These are phyloP conservation scores for Aphanomyces euteiches DNA, from an alignment of 352 stramenopile species.

Conservation along the genomic window DNA sequence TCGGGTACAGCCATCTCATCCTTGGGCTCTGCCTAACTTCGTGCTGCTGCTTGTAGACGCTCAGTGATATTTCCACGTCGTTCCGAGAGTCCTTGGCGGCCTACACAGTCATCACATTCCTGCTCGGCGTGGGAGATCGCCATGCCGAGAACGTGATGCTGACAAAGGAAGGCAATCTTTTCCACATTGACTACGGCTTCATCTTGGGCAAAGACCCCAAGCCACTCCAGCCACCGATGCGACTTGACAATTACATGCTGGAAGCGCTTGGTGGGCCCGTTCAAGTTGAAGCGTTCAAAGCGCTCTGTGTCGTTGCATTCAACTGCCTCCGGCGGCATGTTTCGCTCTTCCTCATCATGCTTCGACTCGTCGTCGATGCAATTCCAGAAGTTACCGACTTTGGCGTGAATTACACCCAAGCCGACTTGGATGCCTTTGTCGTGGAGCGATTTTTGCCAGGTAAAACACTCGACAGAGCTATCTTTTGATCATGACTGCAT, in stretches of 20 bases:
- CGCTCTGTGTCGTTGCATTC: conserved; percentile 82
- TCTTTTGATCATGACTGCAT: neutral
- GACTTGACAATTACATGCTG: conserved; percentile 92
- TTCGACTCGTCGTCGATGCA: conserved; percentile 75
- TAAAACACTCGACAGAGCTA: neutral
- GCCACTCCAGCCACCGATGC: conserved; percentile 95
- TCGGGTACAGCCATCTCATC: conserved; percentile 28
- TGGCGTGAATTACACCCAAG: conserved; percentile 79
- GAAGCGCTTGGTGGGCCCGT: conserved; percentile 75
- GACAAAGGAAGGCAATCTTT: conserved; percentile 93
- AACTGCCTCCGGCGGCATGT: conserved; percentile 83
- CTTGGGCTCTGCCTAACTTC: neutral
- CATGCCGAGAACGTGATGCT: conserved; percentile 99
- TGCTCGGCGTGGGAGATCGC: conserved; percentile 98
- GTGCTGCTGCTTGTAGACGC: conserved; percentile 33
- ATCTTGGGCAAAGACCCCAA: conserved; percentile 98
- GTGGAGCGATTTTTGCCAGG: conserved; percentile 76
- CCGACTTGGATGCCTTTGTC: conserved; percentile 75
- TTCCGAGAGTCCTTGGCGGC: conserved; percentile 92
- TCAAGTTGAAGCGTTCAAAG: conserved; percentile 84
- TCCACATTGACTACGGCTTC: conserved; percentile 99
- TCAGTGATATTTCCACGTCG: conserved; percentile 81
- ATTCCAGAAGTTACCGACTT: conserved; percentile 85
- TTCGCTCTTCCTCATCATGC: conserved; percentile 84
- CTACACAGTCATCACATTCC: conserved; percentile 99